Evolutionary conservation across 176 grass and related monocot species (phyloP), one percentile per base, ranked within the genome.

Genomic region (Musa schizocarpa): DNA sequence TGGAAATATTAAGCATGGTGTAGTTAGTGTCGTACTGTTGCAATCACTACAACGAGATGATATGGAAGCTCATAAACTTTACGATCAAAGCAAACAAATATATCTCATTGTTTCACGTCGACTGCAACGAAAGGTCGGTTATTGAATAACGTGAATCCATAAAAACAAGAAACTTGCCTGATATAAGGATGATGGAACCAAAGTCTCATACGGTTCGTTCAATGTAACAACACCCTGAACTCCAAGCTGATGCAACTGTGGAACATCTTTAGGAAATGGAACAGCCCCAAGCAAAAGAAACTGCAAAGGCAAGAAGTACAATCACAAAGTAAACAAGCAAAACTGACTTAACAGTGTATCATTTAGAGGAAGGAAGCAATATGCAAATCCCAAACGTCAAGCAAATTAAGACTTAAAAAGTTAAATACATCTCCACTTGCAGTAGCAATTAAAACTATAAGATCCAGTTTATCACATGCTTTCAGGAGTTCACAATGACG

Each of bases 181-280:
- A 73, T 96, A 96, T 59, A 92, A 74, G 21, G 82, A 85, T 25
- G 89, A 82, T 69, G 87, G 85, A 24, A 90, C 93, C 75, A 96
- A 84, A 74, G 93, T 92, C 85, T 96, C 93, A 77, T 92, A 96
- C 68, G 87, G 79, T 73, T 96, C 93, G 74, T 92, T 96, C 80
- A 96, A 79, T 74, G 87, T 96, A 72, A 96, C 82, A 79, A 92
- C 89, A 20, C 85, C 85, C 66, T 74, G 67, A 67, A 96, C 87
- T 25, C 89, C 89, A 64, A 92, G 87, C 74, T 86, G 81, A 75
- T 85, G 83, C 85, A 96, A 78, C 65, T 79, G 83, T 13, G 87
- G 66, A 76, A 96, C 85, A 49, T 96, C 93, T 49, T 76, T 90
- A 11, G 79, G 81, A 81, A 96, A 96, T 77, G 93, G 93, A 86